These are phyloP conservation scores for Echinosophora koreensis DNA, from an alignment of 306 rosid genomes.

Conservation along the genomic window DNA sequence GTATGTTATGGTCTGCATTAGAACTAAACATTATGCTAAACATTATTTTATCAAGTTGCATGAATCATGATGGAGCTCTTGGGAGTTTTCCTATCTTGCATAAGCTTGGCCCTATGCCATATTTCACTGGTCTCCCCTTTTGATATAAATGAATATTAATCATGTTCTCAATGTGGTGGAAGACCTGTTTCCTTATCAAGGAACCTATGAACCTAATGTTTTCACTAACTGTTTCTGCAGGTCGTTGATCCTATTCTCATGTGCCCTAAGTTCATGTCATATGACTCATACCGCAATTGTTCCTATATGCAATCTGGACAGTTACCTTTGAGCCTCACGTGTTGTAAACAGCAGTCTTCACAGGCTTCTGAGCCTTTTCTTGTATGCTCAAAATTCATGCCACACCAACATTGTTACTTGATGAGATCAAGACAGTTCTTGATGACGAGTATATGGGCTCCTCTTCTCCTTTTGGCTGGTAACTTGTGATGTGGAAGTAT, in stretches of 20 bases:
- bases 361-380: conserved; percentile 52
- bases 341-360: conserved; percentile 51
- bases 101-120: not conserved
- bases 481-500: conserved; percentile 46
- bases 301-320: conserved; percentile 53
- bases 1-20: conserved; percentile 5
- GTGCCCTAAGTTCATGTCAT: conserved; percentile 56
- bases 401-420: conserved; percentile 48
- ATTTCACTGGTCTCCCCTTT: not conserved
- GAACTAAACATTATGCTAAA: not conserved
- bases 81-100: not conserved
- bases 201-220: conserved; percentile 29
- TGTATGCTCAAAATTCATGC: conserved; percentile 52
- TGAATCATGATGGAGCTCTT: conserved; percentile 13
- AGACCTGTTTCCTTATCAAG: conserved; percentile 5
- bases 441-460: conserved; percentile 55
- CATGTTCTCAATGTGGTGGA: not conserved
- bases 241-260: conserved; percentile 53
- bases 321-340: conserved; percentile 51
- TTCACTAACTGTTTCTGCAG: conserved; percentile 33
- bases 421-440: conserved; percentile 58
- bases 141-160: not conserved
- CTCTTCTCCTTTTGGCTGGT: conserved; percentile 57
- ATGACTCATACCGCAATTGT: conserved; percentile 55
- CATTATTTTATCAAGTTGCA: not conserved